A percentile compares a stretch with the other conserved stretches of the same genome.
phyloP scores from a whole-genome alignment of 2,329 filamentous ascomycete species.

The Talaromyces piceae region DNA sequence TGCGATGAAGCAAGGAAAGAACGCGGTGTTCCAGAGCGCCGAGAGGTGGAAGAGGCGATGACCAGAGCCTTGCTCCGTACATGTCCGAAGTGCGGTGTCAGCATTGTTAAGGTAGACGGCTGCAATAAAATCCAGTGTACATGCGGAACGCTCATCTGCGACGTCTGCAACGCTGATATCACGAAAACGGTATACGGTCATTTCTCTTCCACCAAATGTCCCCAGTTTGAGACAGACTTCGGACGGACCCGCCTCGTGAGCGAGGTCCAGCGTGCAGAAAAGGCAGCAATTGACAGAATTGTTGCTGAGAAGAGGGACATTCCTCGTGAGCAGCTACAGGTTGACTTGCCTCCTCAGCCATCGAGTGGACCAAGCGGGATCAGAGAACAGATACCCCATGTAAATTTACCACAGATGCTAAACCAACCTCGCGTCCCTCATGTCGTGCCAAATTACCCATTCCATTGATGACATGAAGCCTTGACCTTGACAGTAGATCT shows the following conservation, averaged over 20 bases:
- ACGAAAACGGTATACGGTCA: conserved; percentile 58
- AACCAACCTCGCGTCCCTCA: no score
- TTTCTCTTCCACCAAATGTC: conserved; percentile 46
- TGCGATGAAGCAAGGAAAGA: conserved; percentile 62
- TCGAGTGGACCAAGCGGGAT: no score
- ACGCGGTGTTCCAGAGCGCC: conserved; percentile 53
- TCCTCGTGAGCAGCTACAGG: conserved; percentile 2
- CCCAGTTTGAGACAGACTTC: conserved; percentile 13
- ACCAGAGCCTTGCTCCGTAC: conserved; percentile 67
- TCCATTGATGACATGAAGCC: no score
- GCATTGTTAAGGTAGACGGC: conserved; percentile 69
- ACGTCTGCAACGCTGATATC: conserved; percentile 55
- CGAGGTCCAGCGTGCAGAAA: conserved; percentile 24
- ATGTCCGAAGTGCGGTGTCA: conserved; percentile 59
- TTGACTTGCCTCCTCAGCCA: no score
- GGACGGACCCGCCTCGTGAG: conserved; percentile 14
- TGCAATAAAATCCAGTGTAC: conserved; percentile 80
- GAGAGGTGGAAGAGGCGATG: conserved; percentile 75
- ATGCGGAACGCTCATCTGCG: conserved; percentile 50
- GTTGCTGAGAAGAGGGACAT: conserved; percentile 16
- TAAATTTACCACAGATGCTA: no score
- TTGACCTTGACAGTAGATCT: no score
- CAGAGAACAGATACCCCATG: no score
- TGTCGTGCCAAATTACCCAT: no score
- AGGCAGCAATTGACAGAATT: conserved; percentile 20